These are phyloP conservation scores for Candida manassasensis DNA, from an alignment of 805 yeast genomes.

Conservation along the genomic window DNA sequence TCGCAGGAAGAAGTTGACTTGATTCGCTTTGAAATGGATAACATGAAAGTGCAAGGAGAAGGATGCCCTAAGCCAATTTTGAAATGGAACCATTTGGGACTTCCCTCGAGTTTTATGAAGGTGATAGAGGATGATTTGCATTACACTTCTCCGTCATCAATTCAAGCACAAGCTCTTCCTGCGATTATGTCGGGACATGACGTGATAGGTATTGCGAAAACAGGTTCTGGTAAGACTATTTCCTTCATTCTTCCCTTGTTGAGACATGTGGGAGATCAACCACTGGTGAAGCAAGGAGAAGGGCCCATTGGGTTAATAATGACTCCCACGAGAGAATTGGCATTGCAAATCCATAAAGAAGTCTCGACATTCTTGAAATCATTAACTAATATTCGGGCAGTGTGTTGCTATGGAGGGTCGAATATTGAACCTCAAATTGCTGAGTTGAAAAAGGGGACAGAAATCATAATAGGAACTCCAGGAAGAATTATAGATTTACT, in stretches of 20 bases:
- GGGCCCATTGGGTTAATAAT: slow-evolving; percentile 79
- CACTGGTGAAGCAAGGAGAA: slow-evolving; percentile 42
- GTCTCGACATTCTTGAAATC: slow-evolving; percentile 52
- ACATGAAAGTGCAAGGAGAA: slow-evolving; percentile 61
- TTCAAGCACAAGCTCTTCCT: slow-evolving; percentile 89
- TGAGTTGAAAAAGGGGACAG: slow-evolving; percentile 69
- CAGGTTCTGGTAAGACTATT: slow-evolving; percentile 95
- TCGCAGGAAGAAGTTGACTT: slow-evolving; percentile 53
- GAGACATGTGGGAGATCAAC: slow-evolving; percentile 76
- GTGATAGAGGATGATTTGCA: slow-evolving; percentile 46
- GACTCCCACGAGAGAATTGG: slow-evolving; percentile 91
- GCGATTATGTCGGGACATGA: slow-evolving; percentile 87
- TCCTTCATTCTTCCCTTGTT: slow-evolving; percentile 82
- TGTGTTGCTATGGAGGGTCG: slow-evolving; percentile 91
- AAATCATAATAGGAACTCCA: slow-evolving; percentile 88
- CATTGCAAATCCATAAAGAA: slow-evolving; percentile 75
- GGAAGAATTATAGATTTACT: slow-evolving; percentile 88
- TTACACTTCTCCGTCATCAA: slow-evolving; percentile 71
- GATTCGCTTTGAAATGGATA: slow-evolving; percentile 50
- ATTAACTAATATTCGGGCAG: slow-evolving; percentile 44
- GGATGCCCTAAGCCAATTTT: slow-evolving; percentile 60
- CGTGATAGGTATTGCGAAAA: slow-evolving; percentile 89
- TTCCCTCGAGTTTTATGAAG: slow-evolving; percentile 54
- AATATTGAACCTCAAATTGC: slow-evolving; percentile 79
- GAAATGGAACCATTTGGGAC: slow-evolving; percentile 79